Evolutionary conservation across 768 basidiomycete genomes (phyloP).

Genomic region (Suillus paluster): DNA sequence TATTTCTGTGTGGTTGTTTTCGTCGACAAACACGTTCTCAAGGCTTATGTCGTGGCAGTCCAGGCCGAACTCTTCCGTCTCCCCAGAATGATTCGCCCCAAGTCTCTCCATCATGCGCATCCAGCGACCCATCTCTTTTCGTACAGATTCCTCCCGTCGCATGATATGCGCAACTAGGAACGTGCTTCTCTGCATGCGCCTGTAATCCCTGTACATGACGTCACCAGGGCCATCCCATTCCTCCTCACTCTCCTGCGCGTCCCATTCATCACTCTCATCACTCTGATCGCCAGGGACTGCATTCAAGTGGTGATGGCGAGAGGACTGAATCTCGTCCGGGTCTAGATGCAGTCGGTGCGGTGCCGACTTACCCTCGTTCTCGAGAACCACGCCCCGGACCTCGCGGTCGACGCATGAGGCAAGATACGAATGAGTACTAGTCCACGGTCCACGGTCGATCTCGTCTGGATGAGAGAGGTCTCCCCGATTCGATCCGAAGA

Average conservation of each 20-base stretch:
- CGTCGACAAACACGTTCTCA: constrained; percentile 85
- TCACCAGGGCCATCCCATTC: constrained; percentile 75
- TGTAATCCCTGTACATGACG: constrained; percentile 81
- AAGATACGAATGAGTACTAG: constrained; percentile 61
- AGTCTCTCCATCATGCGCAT: constrained; percentile 67
- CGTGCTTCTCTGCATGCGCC: constrained; percentile 78
- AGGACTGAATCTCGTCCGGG: constrained; percentile 74
- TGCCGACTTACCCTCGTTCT: constrained; percentile 77
- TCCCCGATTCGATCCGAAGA: constrained; percentile 85
- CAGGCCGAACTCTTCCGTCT: constrained; percentile 68
- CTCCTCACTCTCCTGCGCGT: constrained; percentile 77
- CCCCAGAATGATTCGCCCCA: constrained; percentile 32
- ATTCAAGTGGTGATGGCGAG: constrained; percentile 67
- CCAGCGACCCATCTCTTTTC: constrained; percentile 76
- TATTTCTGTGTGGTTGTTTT: constrained; percentile 65
- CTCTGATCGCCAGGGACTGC: constrained; percentile 75
- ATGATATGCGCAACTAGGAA: constrained; percentile 75
- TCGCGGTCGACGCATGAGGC: constrained; percentile 73
- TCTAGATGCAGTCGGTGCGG: constrained; percentile 81
- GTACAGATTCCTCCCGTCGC: constrained; percentile 63
- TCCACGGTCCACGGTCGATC: constrained; percentile 83
- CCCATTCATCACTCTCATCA: constrained; percentile 81
- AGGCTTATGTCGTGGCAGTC: constrained; percentile 87
- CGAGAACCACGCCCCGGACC: constrained; percentile 69
- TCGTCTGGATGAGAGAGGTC: constrained; percentile 69